These are phyloP conservation scores for Oryza rufipogon DNA, from an alignment of 176 grass and related monocot species.

Conservation along the genomic window DNA sequence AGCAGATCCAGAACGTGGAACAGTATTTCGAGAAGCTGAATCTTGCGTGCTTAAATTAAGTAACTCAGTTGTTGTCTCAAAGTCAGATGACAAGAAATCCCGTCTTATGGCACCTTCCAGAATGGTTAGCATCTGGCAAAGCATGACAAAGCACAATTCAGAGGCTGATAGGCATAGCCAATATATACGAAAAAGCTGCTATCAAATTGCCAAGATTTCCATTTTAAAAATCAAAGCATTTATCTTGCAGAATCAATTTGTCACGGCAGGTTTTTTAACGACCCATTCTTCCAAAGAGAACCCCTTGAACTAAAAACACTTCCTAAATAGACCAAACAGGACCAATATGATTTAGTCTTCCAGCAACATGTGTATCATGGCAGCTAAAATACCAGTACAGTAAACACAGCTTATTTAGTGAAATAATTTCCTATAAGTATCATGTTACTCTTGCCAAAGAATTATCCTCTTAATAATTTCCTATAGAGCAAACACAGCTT, in stretches of 20 bases:
- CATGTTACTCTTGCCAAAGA: background rate
- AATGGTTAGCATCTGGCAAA: slow-evolving; percentile 73
- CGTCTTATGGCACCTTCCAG: slow-evolving; percentile 80
- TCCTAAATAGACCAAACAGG: slow-evolving; percentile 1
- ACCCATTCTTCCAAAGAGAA: background rate
- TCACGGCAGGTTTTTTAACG: slow-evolving; percentile 8
- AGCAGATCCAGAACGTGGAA: slow-evolving; percentile 47
- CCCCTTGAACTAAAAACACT: slow-evolving; percentile 13
- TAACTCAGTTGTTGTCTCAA: slow-evolving; percentile 79
- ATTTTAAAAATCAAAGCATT: slow-evolving; percentile 7
- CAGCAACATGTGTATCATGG: background rate
- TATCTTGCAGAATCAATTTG: background rate
- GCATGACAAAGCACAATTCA: slow-evolving; percentile 13
- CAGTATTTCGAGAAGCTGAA: slow-evolving; percentile 38
- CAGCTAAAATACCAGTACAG: background rate
- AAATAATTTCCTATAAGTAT: background rate
- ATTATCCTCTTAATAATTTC: slow-evolving; percentile 1
- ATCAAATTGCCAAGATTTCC: background rate
- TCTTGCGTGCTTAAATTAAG: slow-evolving; percentile 52
- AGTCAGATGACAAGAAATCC: slow-evolving; percentile 74
- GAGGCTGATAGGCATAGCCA: background rate
- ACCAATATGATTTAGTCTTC: background rate
- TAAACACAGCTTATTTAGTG: slow-evolving; percentile 2
- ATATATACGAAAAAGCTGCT: background rate
- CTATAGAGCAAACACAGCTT: too few relatives aligned